Percentiles rank a stretch among this genome's conserved stretches.
Conservation (phyloP, 305 asterid species). For the Fraxinus velutina region DNA sequence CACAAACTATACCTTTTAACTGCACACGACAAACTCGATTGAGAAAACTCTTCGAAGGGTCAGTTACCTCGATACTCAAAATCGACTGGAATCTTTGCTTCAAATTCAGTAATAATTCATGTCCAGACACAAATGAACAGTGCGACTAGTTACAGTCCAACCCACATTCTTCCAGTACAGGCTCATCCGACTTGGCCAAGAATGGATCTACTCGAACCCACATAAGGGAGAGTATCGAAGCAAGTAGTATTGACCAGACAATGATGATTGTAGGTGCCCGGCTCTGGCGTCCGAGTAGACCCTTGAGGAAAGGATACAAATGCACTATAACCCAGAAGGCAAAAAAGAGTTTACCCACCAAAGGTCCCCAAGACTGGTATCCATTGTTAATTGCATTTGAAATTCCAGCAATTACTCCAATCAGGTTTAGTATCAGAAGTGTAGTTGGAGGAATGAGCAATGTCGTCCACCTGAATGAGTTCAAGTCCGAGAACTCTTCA, state of each 20-base stretch:
- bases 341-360: constrained; percentile 1
- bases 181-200: constrained; percentile 1
- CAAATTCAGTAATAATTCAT: neutral
- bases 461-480: constrained; percentile 9
- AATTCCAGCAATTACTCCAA: constrained; percentile 13
- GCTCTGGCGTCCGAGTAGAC: neutral
- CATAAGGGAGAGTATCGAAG: constrained; percentile 5
- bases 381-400: constrained; percentile 14
- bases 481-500: neutral
- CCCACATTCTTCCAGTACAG: constrained; percentile 8
- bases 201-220: constrained; percentile 13
- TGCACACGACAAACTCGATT: neutral
- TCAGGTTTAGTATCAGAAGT: neutral
- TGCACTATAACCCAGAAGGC: constrained; percentile 16
- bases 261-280: constrained; percentile 1
- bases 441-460: constrained; percentile 12
- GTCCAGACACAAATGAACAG: neutral
- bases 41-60: neutral
- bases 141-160: neutral
- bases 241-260: constrained; percentile 14
- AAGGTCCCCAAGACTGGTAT: constrained; percentile 11
- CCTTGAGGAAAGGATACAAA: constrained; percentile 16
- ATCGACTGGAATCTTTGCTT: neutral
- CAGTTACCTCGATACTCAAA: neutral
- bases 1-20: neutral